Conservation (phyloP, 2,329 filamentous ascomycete genomes). For the Fusarium liriodendri region DNA sequence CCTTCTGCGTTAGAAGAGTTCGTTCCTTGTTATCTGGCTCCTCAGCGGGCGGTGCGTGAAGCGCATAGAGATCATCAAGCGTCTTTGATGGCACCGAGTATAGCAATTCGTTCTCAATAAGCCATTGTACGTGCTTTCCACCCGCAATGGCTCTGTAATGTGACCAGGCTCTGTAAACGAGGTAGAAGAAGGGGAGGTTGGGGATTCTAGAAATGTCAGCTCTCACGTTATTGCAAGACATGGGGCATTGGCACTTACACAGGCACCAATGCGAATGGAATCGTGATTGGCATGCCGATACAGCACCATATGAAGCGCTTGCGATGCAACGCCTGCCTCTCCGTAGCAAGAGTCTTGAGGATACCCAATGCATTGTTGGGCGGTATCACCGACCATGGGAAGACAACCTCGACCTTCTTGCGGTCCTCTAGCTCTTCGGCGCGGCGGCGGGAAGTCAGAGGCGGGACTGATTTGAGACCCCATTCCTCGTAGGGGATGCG, state of each 20-base stretch:
- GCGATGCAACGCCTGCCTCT: slow-evolving; percentile 82
- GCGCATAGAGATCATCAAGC: slow-evolving; percentile 79
- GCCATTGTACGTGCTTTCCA: slow-evolving; percentile 85
- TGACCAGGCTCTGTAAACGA: slow-evolving; percentile 90
- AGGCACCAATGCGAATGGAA: slow-evolving; percentile 85
- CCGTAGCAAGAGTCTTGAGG: slow-evolving; percentile 78
- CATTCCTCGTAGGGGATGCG: slow-evolving; percentile 97
- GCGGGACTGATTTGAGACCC: slow-evolving; percentile 94
- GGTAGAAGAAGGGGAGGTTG: slow-evolving; percentile 97
- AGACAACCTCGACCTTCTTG: slow-evolving; percentile 79
- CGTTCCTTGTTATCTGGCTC: slow-evolving; percentile 46
- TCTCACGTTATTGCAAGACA: background rate
- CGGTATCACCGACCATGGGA: slow-evolving; percentile 77
- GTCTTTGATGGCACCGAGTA: slow-evolving; percentile 71
- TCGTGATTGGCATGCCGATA: slow-evolving; percentile 82
- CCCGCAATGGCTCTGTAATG: slow-evolving; percentile 90
- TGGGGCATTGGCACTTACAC: slow-evolving; percentile 71
- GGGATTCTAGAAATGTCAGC: slow-evolving; percentile 70
- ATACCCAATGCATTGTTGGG: slow-evolving; percentile 71
- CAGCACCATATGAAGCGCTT: slow-evolving; percentile 84
- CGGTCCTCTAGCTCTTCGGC: slow-evolving; percentile 71
- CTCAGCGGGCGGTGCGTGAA: slow-evolving; percentile 49
- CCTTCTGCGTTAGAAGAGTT: slow-evolving; percentile 60
- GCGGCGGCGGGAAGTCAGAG: slow-evolving; percentile 75
- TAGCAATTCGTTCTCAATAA: slow-evolving; percentile 79